These are phyloP conservation scores for Neofusicoccum umdonicola DNA, from an alignment of 2,329 filamentous ascomycete species.

Conservation along the genomic window DNA sequence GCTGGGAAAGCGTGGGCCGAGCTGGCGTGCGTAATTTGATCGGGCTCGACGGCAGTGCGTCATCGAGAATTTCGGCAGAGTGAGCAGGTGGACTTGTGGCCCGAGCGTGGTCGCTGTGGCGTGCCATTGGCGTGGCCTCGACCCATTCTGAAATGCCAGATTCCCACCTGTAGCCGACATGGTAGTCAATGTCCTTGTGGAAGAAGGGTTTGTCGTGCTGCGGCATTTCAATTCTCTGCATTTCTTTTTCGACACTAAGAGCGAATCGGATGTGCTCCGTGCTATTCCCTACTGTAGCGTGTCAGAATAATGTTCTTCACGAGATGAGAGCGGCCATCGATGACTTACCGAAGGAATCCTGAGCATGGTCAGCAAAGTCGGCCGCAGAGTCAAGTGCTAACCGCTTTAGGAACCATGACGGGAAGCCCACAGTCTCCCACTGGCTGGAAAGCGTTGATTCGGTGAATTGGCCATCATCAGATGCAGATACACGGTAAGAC, in stretches of 20 bases:
- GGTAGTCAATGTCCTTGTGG: neutral
- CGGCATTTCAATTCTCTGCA: slow-evolving; percentile 3
- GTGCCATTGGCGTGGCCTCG: slow-evolving; percentile 34
- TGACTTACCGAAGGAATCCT: neutral
- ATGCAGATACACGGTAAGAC: slow-evolving; percentile 22
- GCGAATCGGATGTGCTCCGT: neutral
- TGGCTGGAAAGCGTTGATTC: slow-evolving; percentile 34
- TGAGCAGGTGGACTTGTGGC: too few relatives aligned
- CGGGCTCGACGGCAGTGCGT: neutral
- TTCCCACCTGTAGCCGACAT: slow-evolving; percentile 41
- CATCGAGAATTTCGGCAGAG: neutral
- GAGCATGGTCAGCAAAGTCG: slow-evolving; percentile 35
- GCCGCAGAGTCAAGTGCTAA: slow-evolving; percentile 36
- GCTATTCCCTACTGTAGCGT: neutral
- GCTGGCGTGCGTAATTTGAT: neutral
- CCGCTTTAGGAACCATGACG: slow-evolving; percentile 35
- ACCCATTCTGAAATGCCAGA: slow-evolving; percentile 48
- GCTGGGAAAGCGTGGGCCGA: neutral
- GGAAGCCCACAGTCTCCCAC: slow-evolving; percentile 29
- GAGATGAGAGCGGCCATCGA: neutral
- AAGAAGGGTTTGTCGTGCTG: neutral
- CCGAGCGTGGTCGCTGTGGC: too few relatives aligned
- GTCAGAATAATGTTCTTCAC: neutral
- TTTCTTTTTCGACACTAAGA: neutral
- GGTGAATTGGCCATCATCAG: slow-evolving; percentile 28